phyloP scores from a whole-genome alignment of 352 stramenopile species.

The Thalassiosira livingstoniorum region DNA sequence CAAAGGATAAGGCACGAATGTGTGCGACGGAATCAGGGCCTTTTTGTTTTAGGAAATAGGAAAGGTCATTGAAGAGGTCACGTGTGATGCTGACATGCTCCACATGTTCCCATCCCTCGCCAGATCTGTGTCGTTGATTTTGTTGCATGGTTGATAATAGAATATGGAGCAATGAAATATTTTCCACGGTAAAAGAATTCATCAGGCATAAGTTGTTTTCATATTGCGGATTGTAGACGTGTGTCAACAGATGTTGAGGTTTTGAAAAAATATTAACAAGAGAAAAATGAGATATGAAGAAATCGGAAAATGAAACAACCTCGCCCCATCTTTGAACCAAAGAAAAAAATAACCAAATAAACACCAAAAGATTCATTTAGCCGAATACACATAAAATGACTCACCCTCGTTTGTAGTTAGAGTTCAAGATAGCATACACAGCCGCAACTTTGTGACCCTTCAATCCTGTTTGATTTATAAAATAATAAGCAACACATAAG shows the following conservation, averaged over 20 bases:
- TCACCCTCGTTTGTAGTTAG: constrained; percentile 66
- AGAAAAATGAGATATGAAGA: too few species aligned
- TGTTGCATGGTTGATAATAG: neutral
- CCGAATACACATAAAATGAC: constrained; percentile 11
- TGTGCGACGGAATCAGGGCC: constrained; percentile 44
- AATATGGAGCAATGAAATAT: too few species aligned
- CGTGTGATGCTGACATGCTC: constrained; percentile 69
- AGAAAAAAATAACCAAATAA: too few species aligned
- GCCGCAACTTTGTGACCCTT: constrained; percentile 68
- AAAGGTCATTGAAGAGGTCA: constrained; percentile 62
- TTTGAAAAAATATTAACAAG: neutral
- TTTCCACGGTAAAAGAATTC: too few species aligned
- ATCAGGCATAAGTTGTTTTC: too few species aligned
- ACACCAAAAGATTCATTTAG: too few species aligned
- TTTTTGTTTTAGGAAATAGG: constrained; percentile 29
- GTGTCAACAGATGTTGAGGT: too few species aligned
- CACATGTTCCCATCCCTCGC: constrained; percentile 71
- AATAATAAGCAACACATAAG: too few species aligned
- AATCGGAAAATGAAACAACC: too few species aligned
- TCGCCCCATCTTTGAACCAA: too few species aligned
- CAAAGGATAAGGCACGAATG: constrained; percentile 77
- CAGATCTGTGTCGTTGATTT: constrained; percentile 19
- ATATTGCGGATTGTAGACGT: too few species aligned
- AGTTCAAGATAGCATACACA: constrained; percentile 76
- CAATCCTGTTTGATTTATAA: too few species aligned